A percentile compares a stretch with the other conserved stretches of the same genome.
Evolutionary conservation across 768 basidiomycete species (phyloP).

Genomic region (Termitomyces bulborhizus): DNA sequence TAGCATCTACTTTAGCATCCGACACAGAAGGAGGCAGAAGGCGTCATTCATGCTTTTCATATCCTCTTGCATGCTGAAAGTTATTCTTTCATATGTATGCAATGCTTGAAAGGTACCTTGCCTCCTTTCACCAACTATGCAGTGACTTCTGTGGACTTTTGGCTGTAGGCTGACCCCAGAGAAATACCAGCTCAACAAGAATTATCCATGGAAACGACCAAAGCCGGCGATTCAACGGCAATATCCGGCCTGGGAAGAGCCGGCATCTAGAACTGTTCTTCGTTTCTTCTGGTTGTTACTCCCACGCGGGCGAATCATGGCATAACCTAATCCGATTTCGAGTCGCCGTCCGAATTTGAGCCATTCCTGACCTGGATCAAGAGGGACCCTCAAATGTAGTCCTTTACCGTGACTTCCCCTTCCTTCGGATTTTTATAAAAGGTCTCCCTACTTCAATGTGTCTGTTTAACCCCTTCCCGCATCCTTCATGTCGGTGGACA

Average conservation of each 20-base stretch:
- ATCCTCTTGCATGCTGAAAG: neutral
- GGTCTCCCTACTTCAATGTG: neutral
- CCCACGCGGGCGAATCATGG: constrained; percentile 7
- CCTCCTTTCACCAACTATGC: neutral
- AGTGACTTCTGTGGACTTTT: neutral
- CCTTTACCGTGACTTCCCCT: neutral
- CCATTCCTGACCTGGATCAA: neutral
- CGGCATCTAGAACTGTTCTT: neutral
- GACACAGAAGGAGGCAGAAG: constrained; percentile 5
- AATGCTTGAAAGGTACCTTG: neutral
- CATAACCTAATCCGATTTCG: constrained; percentile 1
- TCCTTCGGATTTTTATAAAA: constrained; percentile 6
- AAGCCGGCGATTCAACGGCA: constrained; percentile 3
- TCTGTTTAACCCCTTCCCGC: neutral
- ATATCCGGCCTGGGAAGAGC: neutral
- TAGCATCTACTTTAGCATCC: neutral
- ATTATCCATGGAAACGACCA: too few relatives aligned
- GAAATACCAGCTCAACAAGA: neutral
- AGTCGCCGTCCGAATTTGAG: constrained; percentile 1
- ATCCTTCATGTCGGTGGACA: constrained; percentile 5
- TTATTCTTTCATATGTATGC: neutral
- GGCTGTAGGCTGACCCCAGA: neutral
- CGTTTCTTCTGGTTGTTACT: neutral
- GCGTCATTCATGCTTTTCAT: constrained; percentile 1
- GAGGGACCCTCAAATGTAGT: neutral